Base-by-base conservation (phyloP, 2,329 filamentous ascomycete species). In the Aureobasidium sp. region DNA sequence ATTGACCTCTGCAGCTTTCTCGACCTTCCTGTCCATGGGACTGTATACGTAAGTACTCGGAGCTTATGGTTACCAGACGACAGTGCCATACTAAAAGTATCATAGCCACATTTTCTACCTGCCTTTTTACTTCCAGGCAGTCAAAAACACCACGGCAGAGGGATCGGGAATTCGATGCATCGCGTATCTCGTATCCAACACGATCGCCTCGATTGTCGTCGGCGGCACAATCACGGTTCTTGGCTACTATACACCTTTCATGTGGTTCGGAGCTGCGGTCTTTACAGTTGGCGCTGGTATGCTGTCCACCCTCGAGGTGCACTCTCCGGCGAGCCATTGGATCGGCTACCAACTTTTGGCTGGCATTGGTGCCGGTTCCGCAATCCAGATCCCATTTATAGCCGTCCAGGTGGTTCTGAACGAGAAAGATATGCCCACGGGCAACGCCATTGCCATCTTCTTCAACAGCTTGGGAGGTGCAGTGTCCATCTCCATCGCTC, bases 281-380 rank as follows among this genome's bases (percentile, higher is more conserved):
- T 60, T 62, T 45, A 56, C 58, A 16, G 55, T 64, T 24, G 63
- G 61, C 21, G 53, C 50, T 21, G 63, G 63, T 10, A 41, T 66
- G 24, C 38, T 64, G 12, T 58, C 55, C 37, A 65, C 56, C 65
- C 64, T 77, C 4, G 62, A 71, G 11, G 60, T 70, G 5, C 56
- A 66, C 44, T 71, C 73, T 6, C 58, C 66, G 3, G 67, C 68
- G 1, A 71, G 66, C 14, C 66, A 68, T 38, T 79, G 76, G 76
- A 75, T 79, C 34, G 76, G 76, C 3, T 80, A 77, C 60, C 76
- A 80, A 64, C 67, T 79, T 10, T 54, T 80, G 1, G 61, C 67
- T 2, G 78, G 77, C 3, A 57, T 77, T 1, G 76, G 75, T 6
- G 70, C 68, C 55, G 78, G 77, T 4, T 60, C 70, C 3, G 69